Percentiles rank a stretch among this genome's conserved stretches.
phyloP scores from a whole-genome alignment of 768 basidiomycete species.

The Collybia sordida region DNA sequence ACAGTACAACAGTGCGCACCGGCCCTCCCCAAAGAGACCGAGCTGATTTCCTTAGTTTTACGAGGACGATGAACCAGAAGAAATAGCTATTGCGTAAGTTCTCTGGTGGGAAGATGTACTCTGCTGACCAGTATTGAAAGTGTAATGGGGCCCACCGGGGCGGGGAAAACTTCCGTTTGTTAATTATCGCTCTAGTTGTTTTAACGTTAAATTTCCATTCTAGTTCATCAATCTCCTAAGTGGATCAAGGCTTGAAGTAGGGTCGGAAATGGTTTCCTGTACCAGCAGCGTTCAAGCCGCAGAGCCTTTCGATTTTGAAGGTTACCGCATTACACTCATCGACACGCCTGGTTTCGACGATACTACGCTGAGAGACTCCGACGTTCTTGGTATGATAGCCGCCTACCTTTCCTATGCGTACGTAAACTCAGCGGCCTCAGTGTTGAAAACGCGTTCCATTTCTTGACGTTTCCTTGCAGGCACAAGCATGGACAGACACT shows the following conservation, averaged over 20 bases:
- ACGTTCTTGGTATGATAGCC: constrained; percentile 50
- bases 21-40: neutral
- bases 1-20: neutral
- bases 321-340: constrained; percentile 41
- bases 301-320: constrained; percentile 41
- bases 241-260: constrained; percentile 46
- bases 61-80: constrained; percentile 4
- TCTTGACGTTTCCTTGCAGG: constrained; percentile 12
- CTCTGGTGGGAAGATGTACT: neutral
- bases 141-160: constrained; percentile 39
- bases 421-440: constrained; percentile 5
- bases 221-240: constrained; percentile 58
- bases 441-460: neutral
- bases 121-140: constrained; percentile 11
- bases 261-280: constrained; percentile 47
- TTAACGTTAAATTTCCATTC: neutral
- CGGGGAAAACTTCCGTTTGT: constrained; percentile 35
- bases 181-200: neutral
- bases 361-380: constrained; percentile 44
- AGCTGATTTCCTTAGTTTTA: neutral
- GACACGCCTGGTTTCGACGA: constrained; percentile 67
- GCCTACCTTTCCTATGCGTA: constrained; percentile 34
- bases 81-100: constrained; percentile 12
- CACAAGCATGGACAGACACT: constrained; percentile 36
- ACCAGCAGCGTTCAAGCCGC: constrained; percentile 45